Percentiles rank a stretch among this genome's conserved stretches.
Conservation (phyloP, 176 grass and related monocot genomes). For the Phoenix roebelenii region DNA sequence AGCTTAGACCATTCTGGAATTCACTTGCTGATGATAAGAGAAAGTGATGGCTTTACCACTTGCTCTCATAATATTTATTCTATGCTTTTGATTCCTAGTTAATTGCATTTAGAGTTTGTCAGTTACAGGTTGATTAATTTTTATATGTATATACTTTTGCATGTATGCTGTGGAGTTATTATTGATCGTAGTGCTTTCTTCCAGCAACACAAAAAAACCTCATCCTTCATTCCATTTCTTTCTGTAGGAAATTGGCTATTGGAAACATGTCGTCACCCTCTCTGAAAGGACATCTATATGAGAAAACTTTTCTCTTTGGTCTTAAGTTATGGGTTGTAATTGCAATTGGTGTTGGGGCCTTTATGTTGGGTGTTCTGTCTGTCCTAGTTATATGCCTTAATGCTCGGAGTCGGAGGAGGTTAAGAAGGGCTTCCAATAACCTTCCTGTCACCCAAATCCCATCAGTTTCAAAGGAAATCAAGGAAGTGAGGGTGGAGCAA, state of each 20-base stretch:
- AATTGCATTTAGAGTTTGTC: too few relatives aligned
- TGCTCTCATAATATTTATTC: too few relatives aligned
- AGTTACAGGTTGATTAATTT: too few relatives aligned
- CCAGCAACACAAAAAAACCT: background rate
- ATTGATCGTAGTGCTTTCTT: too few relatives aligned
- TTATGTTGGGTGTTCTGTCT: slow-evolving; percentile 63
- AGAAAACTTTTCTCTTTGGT: slow-evolving; percentile 55
- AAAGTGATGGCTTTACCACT: too few relatives aligned
- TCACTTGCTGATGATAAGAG: too few relatives aligned
- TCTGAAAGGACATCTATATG: slow-evolving; percentile 69
- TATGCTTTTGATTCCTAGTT: too few relatives aligned
- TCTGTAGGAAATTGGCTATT: slow-evolving; percentile 29
- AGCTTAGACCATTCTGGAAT: too few relatives aligned
- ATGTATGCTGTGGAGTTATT: too few relatives aligned
- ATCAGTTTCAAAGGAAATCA: slow-evolving; percentile 74
- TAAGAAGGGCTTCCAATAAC: slow-evolving; percentile 46
- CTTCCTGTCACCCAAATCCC: slow-evolving; percentile 70
- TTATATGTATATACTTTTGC: too few relatives aligned
- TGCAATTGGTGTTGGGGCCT: slow-evolving; percentile 57
- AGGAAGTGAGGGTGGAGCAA: slow-evolving; percentile 79
- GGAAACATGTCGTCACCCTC: slow-evolving; percentile 32
- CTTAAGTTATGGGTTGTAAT: slow-evolving; percentile 96
- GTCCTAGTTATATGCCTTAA: slow-evolving; percentile 57
- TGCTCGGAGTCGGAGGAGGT: slow-evolving; percentile 49
- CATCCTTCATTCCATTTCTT: slow-evolving; percentile 15